Percentiles rank a stretch among this genome's conserved stretches.
These are phyloP conservation scores for Nicotiana tabacum DNA, from an alignment of 257 asterid species.

Conservation along the genomic window DNA sequence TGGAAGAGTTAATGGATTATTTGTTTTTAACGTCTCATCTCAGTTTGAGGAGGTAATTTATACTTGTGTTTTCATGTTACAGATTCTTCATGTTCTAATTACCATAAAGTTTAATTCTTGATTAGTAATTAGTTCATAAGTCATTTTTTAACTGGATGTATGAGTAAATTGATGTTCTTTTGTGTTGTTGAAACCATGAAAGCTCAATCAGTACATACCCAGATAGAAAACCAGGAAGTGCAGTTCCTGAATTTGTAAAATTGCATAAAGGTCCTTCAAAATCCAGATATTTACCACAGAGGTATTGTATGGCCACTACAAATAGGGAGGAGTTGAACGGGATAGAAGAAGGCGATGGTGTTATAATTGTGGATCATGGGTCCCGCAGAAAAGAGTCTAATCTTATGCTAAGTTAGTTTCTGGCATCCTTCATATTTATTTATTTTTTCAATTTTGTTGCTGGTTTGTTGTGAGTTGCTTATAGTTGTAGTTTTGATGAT, in stretches of 20 bases:
- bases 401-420: slow-evolving; percentile 75
- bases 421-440: background rate
- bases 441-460: background rate
- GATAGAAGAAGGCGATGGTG: slow-evolving; percentile 62
- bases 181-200: slow-evolving; percentile 14
- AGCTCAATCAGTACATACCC: slow-evolving; percentile 31
- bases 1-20: slow-evolving; percentile 26
- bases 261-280: slow-evolving; percentile 34
- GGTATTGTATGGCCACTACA: slow-evolving; percentile 56
- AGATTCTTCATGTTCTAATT: background rate
- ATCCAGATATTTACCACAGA: slow-evolving; percentile 32
- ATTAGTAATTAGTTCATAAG: background rate
- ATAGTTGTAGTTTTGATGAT: background rate
- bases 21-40: slow-evolving; percentile 14
- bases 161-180: background rate
- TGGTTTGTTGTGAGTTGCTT: background rate
- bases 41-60: slow-evolving; percentile 2
- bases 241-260: slow-evolving; percentile 36
- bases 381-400: slow-evolving; percentile 90
- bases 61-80: background rate
- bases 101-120: background rate
- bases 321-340: slow-evolving; percentile 43
- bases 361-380: slow-evolving; percentile 93
- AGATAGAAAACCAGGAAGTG: slow-evolving; percentile 33
- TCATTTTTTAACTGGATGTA: background rate